Evolutionary conservation across 768 basidiomycete species (phyloP), one percentile per base, ranked within the genome.

Genomic region (Amanita exitialis): DNA sequence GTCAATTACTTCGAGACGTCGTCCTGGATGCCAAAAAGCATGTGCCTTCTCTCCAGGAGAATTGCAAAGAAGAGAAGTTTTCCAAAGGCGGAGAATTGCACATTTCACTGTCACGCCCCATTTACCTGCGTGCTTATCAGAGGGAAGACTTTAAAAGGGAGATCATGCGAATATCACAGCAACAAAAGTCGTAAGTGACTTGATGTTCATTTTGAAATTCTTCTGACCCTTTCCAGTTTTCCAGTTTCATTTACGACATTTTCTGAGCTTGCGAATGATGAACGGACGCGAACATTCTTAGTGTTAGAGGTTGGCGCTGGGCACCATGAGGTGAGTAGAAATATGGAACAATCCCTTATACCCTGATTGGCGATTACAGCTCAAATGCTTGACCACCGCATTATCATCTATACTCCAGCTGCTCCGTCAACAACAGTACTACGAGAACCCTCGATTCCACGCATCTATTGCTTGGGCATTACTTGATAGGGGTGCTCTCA

Each of bases 401-500:
- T 64, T 96, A 37, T 70, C 74, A 4, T 83, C 85, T 1, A 68
- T 73, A 6, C 67, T 95, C 42, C 67, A 67, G 25, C 61, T 64
- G 3, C 69, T 90, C 30, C 82, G 83, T 48, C 86, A 94, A 57
- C 82, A 83, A 56, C 75, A 77, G 51, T 96, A 90, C 65, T 95
- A 97, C 66, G 59, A 69, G 30, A 68, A 78, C 27, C 91, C 94
- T 16, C 79, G 83, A 41, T 96, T 93, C 60, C 94, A 97, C 61
- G 77, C 86, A 10, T 94, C 91, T 2, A 80, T 96, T 49, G 90
- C 82, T 8, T 96, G 94, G 93, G 80, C 83, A 12, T 71, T 91
- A 39, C 76, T 90, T 45, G 71, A 78, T 58, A 56, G 50, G 28
- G 45, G 53, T 23, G 30, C 27, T 16, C 20, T 46, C 41, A 41